Evolutionary conservation across 345 rosid species (phyloP), one percentile per base, ranked within the genome.

Genomic region (Dipteronia sinensis): DNA sequence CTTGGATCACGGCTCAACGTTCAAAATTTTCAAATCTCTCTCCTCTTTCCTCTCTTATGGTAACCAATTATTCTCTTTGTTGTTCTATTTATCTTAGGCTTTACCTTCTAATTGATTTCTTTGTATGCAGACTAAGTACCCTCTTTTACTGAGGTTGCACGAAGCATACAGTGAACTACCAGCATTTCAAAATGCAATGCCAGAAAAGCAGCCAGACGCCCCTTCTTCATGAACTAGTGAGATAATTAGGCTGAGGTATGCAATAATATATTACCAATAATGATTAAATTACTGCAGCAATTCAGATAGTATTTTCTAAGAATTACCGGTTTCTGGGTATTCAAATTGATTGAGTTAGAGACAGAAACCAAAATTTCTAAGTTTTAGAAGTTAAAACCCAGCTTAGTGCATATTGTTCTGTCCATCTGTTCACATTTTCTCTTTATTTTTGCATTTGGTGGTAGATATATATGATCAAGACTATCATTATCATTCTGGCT

Each of bases 161-260:
- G 85, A 86, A 58, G 90, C 91, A 67, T 94, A 90, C 75, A 69
- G 77, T 12, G 85, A 85, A 75, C 83, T 83, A 19, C 86, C 91
- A 1, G 87, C 82, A 69, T 90, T 86, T 67, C 83, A 82, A 65
- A 62, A 80, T 72, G 86, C 87, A 27, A 59, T 73, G 83, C 89
- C 91, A 1, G 81, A 82, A 65, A 85, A 69, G 10, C 88, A 86
- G 85, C 88, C 83, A 20, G 91, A 88, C 58, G 10, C 84, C 71
- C 82, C 89, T 38, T 69, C 78, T 7, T 55, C 82, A 1, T 47
- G 16, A 79, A 11, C 75, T 8, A 31, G 46, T 42, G 9, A 42
- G 10, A 38, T 44, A 71, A 59, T 49, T 16, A 16, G 25, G 16
- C n/a, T 9, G 16, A 23, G 69, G 72, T 46, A 70, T 13, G 38